Conservation (phyloP, 208 protist species). For the Novymonas esmeraldas region DNA sequence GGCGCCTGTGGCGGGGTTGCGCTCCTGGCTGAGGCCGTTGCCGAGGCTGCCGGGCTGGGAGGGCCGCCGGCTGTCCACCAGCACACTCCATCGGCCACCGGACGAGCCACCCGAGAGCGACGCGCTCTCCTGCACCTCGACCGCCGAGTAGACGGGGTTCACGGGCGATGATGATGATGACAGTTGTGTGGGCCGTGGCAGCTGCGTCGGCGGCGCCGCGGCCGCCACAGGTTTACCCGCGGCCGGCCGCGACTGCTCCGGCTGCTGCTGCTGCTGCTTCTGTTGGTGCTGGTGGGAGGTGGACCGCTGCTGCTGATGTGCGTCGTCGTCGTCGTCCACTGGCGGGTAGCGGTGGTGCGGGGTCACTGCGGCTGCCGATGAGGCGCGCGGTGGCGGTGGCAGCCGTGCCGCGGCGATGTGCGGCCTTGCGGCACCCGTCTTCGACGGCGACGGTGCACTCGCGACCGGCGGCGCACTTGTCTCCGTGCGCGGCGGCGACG, state of each 20-base stretch:
- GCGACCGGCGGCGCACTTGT: conserved; percentile 4
- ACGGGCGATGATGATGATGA: background rate
- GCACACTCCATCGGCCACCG: background rate
- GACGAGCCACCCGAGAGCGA: background rate
- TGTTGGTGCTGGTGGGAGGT: too few relatives aligned
- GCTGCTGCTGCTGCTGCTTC: too few relatives aligned
- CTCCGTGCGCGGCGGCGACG: background rate
- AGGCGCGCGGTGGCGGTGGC: background rate
- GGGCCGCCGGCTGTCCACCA: conserved; percentile 1
- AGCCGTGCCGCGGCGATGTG: background rate
- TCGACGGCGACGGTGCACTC: background rate
- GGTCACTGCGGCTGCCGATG: background rate
- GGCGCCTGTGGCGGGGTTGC: background rate
- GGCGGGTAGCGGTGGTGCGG: conserved; percentile 15
- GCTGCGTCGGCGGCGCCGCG: background rate
- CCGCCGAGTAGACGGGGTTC: conserved; percentile 18
- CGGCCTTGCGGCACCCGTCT: background rate
- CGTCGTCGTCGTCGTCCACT: background rate
- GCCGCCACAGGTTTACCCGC: background rate
- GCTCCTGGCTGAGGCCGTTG: background rate
- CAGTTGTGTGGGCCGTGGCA: background rate
- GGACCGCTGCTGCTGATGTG: background rate
- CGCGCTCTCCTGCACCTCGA: conserved; percentile 16
- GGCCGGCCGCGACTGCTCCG: background rate
- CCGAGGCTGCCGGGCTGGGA: background rate